Percentiles rank a stretch among this genome's conserved stretches.
Conservation (phyloP, 768 basidiomycete genomes). For the Russula ochroleuca region DNA sequence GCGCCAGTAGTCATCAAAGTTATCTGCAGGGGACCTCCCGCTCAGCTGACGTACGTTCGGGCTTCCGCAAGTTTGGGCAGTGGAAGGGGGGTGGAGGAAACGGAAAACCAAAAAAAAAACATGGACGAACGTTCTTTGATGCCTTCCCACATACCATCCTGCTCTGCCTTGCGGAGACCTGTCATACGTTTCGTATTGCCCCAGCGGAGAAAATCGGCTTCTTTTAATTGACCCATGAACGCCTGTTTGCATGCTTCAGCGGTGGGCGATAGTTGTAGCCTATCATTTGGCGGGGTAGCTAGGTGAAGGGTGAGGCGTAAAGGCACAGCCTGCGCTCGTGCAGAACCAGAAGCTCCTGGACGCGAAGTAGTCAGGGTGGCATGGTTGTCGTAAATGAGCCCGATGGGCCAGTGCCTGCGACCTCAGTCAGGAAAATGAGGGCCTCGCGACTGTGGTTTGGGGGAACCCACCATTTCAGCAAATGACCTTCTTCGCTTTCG, state of each 20-base stretch:
- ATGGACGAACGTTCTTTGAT: slow-evolving; percentile 79
- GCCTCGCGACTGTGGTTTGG: not conserved
- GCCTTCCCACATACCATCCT: slow-evolving; percentile 97
- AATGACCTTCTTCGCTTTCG: slow-evolving; percentile 75
- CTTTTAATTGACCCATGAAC: slow-evolving; percentile 94
- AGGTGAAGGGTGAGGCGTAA: slow-evolving; percentile 83
- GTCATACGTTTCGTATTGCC: slow-evolving; percentile 94
- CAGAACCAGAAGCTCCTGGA: slow-evolving; percentile 36
- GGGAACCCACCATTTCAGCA: slow-evolving; percentile 73
- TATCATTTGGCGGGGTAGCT: slow-evolving; percentile 81
- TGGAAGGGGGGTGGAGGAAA: not conserved
- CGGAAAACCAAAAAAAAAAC: not conserved
- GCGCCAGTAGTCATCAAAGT: slow-evolving; percentile 93
- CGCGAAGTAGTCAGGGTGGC: slow-evolving; percentile 59
- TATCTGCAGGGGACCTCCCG: slow-evolving; percentile 53
- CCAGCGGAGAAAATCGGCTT: slow-evolving; percentile 96
- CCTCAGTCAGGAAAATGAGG: not conserved
- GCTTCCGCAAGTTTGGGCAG: not conserved
- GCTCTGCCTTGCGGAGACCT: slow-evolving; percentile 81
- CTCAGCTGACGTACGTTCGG: slow-evolving; percentile 1
- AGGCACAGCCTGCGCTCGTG: slow-evolving; percentile 48
- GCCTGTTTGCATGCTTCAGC: slow-evolving; percentile 87
- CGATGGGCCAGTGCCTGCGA: slow-evolving; percentile 95
- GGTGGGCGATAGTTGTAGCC: slow-evolving; percentile 73
- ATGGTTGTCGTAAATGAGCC: slow-evolving; percentile 87